Percentiles rank a stretch among this genome's conserved stretches.
Evolutionary conservation across 345 rosid species (phyloP).

Genomic region (Citrus hindsii): DNA sequence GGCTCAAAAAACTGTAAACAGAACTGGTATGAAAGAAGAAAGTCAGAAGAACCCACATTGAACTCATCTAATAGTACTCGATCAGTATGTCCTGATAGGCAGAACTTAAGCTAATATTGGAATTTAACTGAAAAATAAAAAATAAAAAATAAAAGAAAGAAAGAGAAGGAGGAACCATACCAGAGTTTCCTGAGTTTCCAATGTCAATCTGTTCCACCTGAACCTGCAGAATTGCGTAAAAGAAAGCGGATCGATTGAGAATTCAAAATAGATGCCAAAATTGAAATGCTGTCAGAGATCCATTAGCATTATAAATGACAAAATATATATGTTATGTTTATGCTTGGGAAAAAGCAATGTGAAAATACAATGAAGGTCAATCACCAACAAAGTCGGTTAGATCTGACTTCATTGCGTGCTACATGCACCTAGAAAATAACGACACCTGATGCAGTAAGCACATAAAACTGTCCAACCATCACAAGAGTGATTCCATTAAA

Average conservation of each 20-base stretch:
- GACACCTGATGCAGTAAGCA: neutral
- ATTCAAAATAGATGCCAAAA: neutral
- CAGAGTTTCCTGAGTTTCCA: conserved; percentile 29
- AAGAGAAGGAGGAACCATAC: conserved; percentile 23
- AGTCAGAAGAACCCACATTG: neutral
- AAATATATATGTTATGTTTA: neutral
- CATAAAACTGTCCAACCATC: neutral
- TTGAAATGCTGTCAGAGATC: neutral
- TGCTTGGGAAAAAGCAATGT: neutral
- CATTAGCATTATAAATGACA: neutral
- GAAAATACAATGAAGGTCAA: neutral
- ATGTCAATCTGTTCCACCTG: conserved; percentile 39
- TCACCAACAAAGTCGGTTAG: neutral
- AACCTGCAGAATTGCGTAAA: conserved; percentile 27
- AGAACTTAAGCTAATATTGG: neutral
- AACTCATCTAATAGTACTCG: neutral
- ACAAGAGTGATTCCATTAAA: neutral
- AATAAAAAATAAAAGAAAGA: neutral
- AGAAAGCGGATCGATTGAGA: neutral
- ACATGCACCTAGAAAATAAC: neutral
- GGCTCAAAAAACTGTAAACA: neutral
- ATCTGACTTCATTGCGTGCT: neutral
- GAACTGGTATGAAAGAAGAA: conserved; percentile 1
- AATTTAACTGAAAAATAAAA: neutral
- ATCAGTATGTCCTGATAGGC: neutral